phyloP scores from a whole-genome alignment of 2,329 filamentous ascomycete genomes.

The Penicillium aurantiogriseum region DNA sequence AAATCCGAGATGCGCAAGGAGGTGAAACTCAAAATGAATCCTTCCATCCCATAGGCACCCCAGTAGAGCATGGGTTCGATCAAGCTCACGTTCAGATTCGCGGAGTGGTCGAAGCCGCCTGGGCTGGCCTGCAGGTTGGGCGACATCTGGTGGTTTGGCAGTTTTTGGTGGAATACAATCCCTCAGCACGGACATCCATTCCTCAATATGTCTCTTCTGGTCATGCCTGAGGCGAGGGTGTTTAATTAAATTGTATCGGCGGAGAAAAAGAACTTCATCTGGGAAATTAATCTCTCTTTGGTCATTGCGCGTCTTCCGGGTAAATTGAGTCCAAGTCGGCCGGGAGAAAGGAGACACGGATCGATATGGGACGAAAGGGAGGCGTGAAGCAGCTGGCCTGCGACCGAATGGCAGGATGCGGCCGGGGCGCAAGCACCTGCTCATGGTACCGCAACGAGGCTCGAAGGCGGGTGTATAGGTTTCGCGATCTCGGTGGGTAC shows the following conservation, averaged over 20 bases:
- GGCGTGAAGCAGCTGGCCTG: slow-evolving; percentile 22
- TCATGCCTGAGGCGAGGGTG: slow-evolving; percentile 14
- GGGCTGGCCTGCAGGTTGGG: slow-evolving; percentile 3
- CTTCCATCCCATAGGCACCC: slow-evolving; percentile 34
- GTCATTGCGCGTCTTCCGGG: slow-evolving; percentile 1
- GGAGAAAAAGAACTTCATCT: slow-evolving; percentile 22
- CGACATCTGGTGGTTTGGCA: not conserved
- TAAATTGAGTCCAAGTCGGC: slow-evolving; percentile 3
- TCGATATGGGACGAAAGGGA: slow-evolving; percentile 11
- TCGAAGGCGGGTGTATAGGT: slow-evolving; percentile 27
- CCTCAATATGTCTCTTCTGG: slow-evolving; percentile 25
- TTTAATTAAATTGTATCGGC: slow-evolving; percentile 16
- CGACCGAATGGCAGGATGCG: slow-evolving; percentile 36
- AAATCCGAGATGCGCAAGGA: slow-evolving; percentile 43
- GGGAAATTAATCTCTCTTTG: slow-evolving; percentile 12
- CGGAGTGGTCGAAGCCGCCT: slow-evolving; percentile 7
- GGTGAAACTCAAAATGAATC: slow-evolving; percentile 30
- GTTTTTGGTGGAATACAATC: slow-evolving; percentile 30
- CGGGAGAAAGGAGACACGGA: slow-evolving; percentile 8
- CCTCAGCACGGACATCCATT: slow-evolving; percentile 39
- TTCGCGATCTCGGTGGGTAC: slow-evolving; percentile 31
- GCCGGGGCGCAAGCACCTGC: slow-evolving; percentile 39
- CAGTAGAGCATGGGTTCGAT: slow-evolving; percentile 32
- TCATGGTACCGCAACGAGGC: slow-evolving; percentile 42
- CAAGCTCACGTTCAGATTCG: slow-evolving; percentile 19